A percentile compares a stretch with the other conserved stretches of the same genome.
Conservation (phyloP, 1,139 yeast species). For the Casaregolazyma lundiana region DNA sequence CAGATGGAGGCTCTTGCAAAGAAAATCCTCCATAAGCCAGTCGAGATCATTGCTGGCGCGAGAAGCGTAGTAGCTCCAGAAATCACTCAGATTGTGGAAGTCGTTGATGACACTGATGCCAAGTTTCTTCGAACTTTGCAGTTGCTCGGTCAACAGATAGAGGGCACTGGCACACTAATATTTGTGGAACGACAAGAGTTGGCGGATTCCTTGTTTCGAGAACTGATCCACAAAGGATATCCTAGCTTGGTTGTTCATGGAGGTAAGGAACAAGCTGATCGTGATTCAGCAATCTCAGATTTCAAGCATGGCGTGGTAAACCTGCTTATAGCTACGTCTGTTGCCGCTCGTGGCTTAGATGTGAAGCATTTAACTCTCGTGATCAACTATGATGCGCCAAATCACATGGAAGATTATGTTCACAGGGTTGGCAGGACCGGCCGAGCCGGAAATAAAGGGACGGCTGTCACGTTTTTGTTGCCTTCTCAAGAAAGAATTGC, state of each 20-base stretch:
- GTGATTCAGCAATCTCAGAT: constrained; percentile 69
- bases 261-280: constrained; percentile 82
- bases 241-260: constrained; percentile 77
- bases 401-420: constrained; percentile 90
- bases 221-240: constrained; percentile 54
- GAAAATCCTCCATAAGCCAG: constrained; percentile 55
- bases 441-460: constrained; percentile 77
- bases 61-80: constrained; percentile 80
- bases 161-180: constrained; percentile 55
- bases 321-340: constrained; percentile 82
- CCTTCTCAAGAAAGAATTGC: constrained; percentile 57
- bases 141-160: constrained; percentile 43
- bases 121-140: constrained; percentile 56
- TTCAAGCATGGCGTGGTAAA: constrained; percentile 61
- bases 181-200: constrained; percentile 84
- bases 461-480: constrained; percentile 70
- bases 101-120: constrained; percentile 46
- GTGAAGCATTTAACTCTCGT: constrained; percentile 79
- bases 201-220: constrained; percentile 66
- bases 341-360: constrained; percentile 92
- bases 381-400: constrained; percentile 83
- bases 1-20: constrained; percentile 74
- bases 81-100: constrained; percentile 65
- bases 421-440: constrained; percentile 98
- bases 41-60: constrained; percentile 79